A percentile compares a stretch with the other conserved stretches of the same genome.
phyloP scores from a whole-genome alignment of 1,139 yeast genomes.

The Pichia sp. region DNA sequence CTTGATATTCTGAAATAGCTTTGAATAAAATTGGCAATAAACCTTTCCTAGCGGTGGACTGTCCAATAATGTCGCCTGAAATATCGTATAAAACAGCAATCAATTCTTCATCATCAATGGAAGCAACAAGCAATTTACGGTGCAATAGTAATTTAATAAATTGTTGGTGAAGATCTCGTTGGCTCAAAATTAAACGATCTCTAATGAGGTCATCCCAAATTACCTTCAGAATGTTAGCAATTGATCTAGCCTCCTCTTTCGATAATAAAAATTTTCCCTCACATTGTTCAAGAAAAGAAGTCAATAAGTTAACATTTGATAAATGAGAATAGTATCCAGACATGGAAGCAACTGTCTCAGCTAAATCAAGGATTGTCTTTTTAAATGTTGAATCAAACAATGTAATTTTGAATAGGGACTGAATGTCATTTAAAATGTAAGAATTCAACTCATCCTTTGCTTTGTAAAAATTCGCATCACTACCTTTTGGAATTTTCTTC shows the following conservation, averaged over 20 bases:
- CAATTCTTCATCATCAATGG: conserved; percentile 27
- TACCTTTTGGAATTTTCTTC: conserved; percentile 17
- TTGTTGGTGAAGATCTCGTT: conserved; percentile 53
- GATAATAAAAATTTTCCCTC: conserved; percentile 8
- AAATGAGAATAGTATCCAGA: conserved; percentile 20
- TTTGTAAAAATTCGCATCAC: conserved; percentile 36
- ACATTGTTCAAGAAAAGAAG: conserved; percentile 14
- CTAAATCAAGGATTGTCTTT: conserved; percentile 10
- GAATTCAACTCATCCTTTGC: conserved; percentile 36
- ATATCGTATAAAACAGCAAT: conserved; percentile 33
- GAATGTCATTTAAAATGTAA: conserved; percentile 13
- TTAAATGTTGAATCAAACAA: conserved; percentile 6
- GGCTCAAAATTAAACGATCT: conserved; percentile 60
- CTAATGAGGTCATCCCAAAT: conserved; percentile 59
- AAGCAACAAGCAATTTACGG: conserved; percentile 27
- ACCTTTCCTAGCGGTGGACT: conserved; percentile 61
- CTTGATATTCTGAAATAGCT: conserved; percentile 38
- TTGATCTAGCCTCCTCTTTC: conserved; percentile 8
- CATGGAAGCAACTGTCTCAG: conserved; percentile 14
- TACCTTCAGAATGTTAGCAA: conserved; percentile 33
- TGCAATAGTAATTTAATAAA: conserved; percentile 46
- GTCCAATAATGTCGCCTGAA: conserved; percentile 40
- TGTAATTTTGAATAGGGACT: conserved; percentile 15
- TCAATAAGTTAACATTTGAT: conserved; percentile 18
- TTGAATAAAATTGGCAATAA: conserved; percentile 55